Conservation (phyloP, 2,329 filamentous ascomycete genomes). For the Colletotrichum costaricense region DNA sequence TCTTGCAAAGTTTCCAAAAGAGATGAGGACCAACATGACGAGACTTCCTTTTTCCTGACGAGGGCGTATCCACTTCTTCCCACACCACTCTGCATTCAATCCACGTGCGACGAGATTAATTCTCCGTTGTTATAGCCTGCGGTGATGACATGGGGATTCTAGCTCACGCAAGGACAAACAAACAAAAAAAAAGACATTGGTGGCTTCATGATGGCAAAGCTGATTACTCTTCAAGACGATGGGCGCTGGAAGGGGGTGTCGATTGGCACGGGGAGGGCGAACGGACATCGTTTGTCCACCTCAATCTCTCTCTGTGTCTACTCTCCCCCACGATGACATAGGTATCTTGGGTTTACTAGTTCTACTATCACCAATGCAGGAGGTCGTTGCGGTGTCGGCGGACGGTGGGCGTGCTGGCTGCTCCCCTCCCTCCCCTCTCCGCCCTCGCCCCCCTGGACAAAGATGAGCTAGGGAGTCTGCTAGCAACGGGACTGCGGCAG, state of each 20-base stretch:
- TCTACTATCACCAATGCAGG: constrained; percentile 25
- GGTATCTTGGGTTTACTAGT: neutral
- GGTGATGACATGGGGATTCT: neutral
- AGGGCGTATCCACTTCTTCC: constrained; percentile 4
- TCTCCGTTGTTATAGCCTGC: neutral
- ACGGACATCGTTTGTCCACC: neutral
- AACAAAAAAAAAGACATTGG: neutral
- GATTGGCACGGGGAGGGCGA: constrained; percentile 29
- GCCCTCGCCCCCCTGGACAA: neutral
- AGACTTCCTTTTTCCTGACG: constrained; percentile 10
- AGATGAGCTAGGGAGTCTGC: constrained; percentile 26
- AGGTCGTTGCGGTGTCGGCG: constrained; percentile 15
- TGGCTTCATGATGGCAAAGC: constrained; percentile 5
- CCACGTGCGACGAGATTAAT: neutral
- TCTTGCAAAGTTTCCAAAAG: neutral
- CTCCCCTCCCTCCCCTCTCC: neutral
- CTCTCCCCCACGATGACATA: constrained; percentile 19
- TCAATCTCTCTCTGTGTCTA: neutral
- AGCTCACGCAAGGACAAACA: neutral
- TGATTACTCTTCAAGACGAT: neutral
- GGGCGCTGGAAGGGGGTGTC: constrained; percentile 14
- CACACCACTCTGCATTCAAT: neutral
- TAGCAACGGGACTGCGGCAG: constrained; percentile 28
- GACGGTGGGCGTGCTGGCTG: neutral
- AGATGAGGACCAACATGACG: neutral